Conservation (phyloP, 768 basidiomycete genomes). For the Austroboletus festivus region DNA sequence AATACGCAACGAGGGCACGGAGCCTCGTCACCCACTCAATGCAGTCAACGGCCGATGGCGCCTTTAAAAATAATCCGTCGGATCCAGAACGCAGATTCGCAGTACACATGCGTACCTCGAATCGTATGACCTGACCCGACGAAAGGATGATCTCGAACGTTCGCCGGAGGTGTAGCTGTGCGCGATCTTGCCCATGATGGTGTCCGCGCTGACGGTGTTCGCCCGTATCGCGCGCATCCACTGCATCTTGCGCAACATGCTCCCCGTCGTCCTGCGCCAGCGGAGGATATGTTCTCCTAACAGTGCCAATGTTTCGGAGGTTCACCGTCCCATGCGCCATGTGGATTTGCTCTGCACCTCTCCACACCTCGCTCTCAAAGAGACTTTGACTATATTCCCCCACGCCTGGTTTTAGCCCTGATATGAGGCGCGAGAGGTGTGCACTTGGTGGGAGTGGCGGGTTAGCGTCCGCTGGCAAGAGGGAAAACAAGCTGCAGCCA, state of each 20-base stretch:
- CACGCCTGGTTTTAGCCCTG: conserved; percentile 26
- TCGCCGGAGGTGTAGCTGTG: conserved; percentile 51
- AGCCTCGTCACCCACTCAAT: conserved; percentile 85
- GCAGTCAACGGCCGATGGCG: conserved; percentile 60
- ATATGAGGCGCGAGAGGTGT: conserved; percentile 31
- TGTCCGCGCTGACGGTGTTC: conserved; percentile 53
- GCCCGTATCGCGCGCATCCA: conserved; percentile 63
- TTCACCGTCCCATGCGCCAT: conserved; percentile 69
- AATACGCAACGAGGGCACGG: conserved; percentile 67
- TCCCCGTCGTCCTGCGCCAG: conserved; percentile 29
- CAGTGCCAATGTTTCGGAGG: conserved; percentile 60
- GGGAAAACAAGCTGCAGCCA: conserved; percentile 67
- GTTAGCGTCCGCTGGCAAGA: conserved; percentile 49
- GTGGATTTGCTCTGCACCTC: conserved; percentile 64
- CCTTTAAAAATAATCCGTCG: too few species aligned
- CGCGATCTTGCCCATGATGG: conserved; percentile 46
- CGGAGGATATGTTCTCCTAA: conserved; percentile 51
- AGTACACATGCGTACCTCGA: conserved; percentile 61
- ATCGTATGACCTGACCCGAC: conserved; percentile 65
- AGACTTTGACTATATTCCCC: conserved; percentile 34
- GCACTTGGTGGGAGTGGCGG: conserved; percentile 69
- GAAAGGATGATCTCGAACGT: conserved; percentile 76
- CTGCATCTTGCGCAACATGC: conserved; percentile 24
- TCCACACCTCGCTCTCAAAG: conserved; percentile 51
- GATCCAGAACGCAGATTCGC: too few species aligned